A percentile compares a stretch with the other conserved stretches of the same genome.
Conservation (phyloP, 495 filamentous ascomycete genomes). For the Patellaria atrata region DNA sequence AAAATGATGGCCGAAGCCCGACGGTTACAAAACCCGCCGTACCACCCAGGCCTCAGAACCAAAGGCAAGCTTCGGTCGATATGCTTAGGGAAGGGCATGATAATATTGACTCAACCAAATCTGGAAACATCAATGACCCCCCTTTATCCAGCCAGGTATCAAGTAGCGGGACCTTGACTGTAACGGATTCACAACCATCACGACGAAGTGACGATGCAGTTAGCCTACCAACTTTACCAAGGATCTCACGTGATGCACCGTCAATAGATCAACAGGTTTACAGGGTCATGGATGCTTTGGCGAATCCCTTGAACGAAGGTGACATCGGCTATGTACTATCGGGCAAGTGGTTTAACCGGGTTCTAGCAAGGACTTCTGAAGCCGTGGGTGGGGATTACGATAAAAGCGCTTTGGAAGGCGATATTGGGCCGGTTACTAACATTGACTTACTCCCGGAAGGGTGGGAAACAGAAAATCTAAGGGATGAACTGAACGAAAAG, state of each 20-base stretch:
- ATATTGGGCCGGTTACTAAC: conserved; percentile 79
- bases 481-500: conserved; percentile 39
- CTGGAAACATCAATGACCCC: no score
- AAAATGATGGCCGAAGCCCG: conserved; percentile 7
- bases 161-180: conserved; percentile 13
- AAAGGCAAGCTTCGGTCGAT: conserved; percentile 15
- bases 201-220: not conserved
- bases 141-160: conserved; percentile 14
- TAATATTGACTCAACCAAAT: no score
- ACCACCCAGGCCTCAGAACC: conserved; percentile 2
- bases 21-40: conserved; percentile 7
- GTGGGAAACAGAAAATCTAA: conserved; percentile 24
- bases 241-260: conserved; percentile 1
- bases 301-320: conserved; percentile 44
- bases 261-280: conserved; percentile 63
- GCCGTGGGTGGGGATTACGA: conserved; percentile 30
- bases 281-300: conserved; percentile 43
- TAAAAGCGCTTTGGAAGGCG: conserved; percentile 47
- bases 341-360: conserved; percentile 58
- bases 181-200: conserved; percentile 2
- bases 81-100: no score
- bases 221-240: not conserved
- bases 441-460: conserved; percentile 33
- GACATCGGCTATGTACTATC: conserved; percentile 70
- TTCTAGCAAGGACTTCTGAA: conserved; percentile 53